Conservation (phyloP, 2,329 filamentous ascomycete species). For the Penicillium sp. region DNA sequence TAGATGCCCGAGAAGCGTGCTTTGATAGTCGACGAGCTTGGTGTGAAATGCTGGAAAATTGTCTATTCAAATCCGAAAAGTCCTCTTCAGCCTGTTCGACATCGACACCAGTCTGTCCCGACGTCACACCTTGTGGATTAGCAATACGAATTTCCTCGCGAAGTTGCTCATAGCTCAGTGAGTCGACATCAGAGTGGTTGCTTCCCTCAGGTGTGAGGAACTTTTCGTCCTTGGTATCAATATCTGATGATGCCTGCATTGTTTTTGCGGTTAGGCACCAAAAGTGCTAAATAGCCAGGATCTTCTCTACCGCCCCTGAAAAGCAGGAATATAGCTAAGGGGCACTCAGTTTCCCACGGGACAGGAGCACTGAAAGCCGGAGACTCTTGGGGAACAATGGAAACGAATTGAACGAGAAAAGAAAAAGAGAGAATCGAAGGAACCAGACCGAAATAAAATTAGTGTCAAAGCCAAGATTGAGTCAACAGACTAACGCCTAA, state of each 20-base stretch:
- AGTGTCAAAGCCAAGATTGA: background rate
- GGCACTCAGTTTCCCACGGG: background rate
- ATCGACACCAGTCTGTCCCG: conserved; percentile 41
- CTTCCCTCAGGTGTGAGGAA: conserved; percentile 11
- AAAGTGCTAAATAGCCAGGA: background rate
- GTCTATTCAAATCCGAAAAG: conserved; percentile 40
- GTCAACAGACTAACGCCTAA: conserved; percentile 1
- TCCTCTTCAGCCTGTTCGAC: conserved; percentile 49
- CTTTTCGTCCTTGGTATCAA: conserved; percentile 22
- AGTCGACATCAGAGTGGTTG: conserved; percentile 30
- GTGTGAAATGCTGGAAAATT: conserved; percentile 41
- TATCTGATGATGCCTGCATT: background rate
- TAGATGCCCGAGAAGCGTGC: conserved; percentile 31
- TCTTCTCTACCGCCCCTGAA: background rate
- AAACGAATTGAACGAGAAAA: background rate
- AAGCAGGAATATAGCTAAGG: background rate
- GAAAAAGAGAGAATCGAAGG: background rate
- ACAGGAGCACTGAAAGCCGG: background rate
- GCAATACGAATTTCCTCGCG: conserved; percentile 32
- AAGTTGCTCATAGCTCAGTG: conserved; percentile 30
- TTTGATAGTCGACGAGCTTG: conserved; percentile 37
- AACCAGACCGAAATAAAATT: background rate
- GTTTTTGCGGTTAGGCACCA: background rate
- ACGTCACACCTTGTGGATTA: conserved; percentile 34
- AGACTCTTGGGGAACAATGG: background rate